Percentiles rank a stretch among this genome's conserved stretches.
Conservation (phyloP, 2,329 filamentous ascomycete species). For the Trichothecium sympodiale region DNA sequence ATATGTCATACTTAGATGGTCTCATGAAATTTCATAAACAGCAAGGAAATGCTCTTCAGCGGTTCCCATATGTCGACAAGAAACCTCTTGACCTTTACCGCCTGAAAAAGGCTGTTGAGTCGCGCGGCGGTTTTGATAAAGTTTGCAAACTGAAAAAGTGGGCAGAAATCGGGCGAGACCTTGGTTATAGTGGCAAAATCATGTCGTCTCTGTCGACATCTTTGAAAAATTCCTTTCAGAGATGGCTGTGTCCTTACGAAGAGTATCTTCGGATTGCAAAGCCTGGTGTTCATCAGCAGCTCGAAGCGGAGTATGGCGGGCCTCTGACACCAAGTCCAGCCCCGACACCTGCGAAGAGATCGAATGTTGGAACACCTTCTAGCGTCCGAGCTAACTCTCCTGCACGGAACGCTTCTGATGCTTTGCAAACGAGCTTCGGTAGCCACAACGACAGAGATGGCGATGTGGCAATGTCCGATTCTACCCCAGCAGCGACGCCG, state of each 20-base stretch:
- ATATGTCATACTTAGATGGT: conserved; percentile 91
- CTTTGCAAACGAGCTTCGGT: conserved; percentile 36
- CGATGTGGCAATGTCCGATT: conserved; percentile 37
- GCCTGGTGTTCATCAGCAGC: conserved; percentile 89
- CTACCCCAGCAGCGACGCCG: conserved; percentile 24
- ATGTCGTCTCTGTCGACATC: conserved; percentile 98
- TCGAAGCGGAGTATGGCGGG: conserved; percentile 87
- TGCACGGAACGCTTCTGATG: conserved; percentile 43
- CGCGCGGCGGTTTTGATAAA: conserved; percentile 86
- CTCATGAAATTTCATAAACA: conserved; percentile 95
- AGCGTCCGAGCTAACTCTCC: conserved; percentile 56
- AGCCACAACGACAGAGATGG: conserved; percentile 35
- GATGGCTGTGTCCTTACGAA: conserved; percentile 95
- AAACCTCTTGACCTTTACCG: conserved; percentile 92
- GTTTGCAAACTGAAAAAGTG: conserved; percentile 98
- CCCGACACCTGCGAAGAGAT: conserved; percentile 60
- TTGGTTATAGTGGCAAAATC: conserved; percentile 98
- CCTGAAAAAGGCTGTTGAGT: conserved; percentile 92
- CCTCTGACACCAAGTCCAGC: conserved; percentile 69
- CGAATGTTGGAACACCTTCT: conserved; percentile 46
- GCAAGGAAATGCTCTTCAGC: conserved; percentile 85
- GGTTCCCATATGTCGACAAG: conserved; percentile 94
- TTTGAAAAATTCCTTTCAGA: conserved; percentile 93
- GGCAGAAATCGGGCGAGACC: conserved; percentile 93
- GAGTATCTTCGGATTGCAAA: conserved; percentile 86